Percentiles rank a stretch among this genome's conserved stretches.
phyloP scores from a whole-genome alignment of 352 stramenopile species.

The Phytophthora syringae region DNA sequence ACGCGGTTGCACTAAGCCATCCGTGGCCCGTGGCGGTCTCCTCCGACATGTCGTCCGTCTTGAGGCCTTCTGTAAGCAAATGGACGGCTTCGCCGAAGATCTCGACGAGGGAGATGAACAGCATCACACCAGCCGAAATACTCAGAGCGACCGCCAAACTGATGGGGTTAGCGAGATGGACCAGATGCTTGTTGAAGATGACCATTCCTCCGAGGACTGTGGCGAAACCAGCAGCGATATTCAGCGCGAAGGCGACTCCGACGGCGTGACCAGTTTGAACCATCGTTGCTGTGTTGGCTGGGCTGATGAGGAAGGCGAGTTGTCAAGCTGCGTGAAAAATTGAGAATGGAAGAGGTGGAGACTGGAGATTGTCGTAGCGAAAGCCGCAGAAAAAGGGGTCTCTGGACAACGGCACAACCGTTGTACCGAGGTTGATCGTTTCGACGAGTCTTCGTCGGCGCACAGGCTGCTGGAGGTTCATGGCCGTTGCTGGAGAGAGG shows the following conservation, averaged over 20 bases:
- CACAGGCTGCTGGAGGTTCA: constrained; percentile 1
- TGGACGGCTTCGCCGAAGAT: constrained; percentile 55
- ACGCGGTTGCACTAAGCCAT: constrained; percentile 83
- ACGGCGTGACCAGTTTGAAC: constrained; percentile 44
- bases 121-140: constrained; percentile 75
- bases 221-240: constrained; percentile 57
- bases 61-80: constrained; percentile 41
- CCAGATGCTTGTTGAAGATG: constrained; percentile 54
- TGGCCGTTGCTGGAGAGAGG: constrained; percentile 10
- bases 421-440: background rate
- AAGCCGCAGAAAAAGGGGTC: background rate
- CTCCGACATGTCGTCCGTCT: constrained; percentile 39
- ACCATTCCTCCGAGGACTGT: constrained; percentile 61
- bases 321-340: constrained; percentile 8
- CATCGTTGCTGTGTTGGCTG: constrained; percentile 35
- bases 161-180: constrained; percentile 58
- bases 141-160: constrained; percentile 87
- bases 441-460: background rate
- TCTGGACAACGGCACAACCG: background rate
- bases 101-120: constrained; percentile 83
- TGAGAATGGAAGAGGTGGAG: constrained; percentile 19
- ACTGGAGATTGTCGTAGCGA: too few relatives aligned
- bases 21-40: constrained; percentile 48
- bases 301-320: background rate
- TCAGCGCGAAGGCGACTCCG: constrained; percentile 53